Evolutionary conservation across 1,284 basidiomycete species (phyloP), one percentile per base, ranked within the genome.

Genomic region (Leccinum angustisporum): DNA sequence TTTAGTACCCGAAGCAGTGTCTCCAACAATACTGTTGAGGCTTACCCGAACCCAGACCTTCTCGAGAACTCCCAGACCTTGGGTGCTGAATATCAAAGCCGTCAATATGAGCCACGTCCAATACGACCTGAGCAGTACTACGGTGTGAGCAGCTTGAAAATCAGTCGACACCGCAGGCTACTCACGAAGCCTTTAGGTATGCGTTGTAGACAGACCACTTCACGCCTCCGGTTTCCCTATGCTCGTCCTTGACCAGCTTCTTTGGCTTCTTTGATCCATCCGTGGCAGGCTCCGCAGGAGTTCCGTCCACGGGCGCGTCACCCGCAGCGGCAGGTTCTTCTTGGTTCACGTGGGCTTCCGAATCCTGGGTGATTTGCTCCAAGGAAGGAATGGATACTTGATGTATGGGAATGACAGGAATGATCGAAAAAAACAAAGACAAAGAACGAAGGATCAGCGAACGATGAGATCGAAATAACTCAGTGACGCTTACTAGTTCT

Each of bases 181-280:
- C 69, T 64, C 57, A 84, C 82, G 83, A 82, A 16, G 83, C 81
- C 63, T 78, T 77, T 61, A 90, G 75, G 70, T 90, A 90, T 1
- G 83, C 80, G 56, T 83, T 82, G 69, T 90, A 90, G 48, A 88
- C 85, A 7, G 73, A 69, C 82, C 83, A 85, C 67, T 87, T 87
- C 63, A 90, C 88, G 48, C 80, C 80, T 1, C 88, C 88, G 5
- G 78, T 78, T 43, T 85, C 82, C 18, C 88, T 74, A 59, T 83
- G 82, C 67, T 87, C 86, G 31, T 82, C 84, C 61, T 83, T 81
- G 31, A 87, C 70, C 21, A 86, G 67, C 67, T 84, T 86, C 65
- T 80, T 73, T 1, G 82, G 77, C 61, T 79, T 79, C 73, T 82
- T 81, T 1, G 66, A 62, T 5, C 27, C 56, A n/a, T 59, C 63